These are phyloP conservation scores for Sungouiozyma intestinalis DNA, from an alignment of 805 yeast genomes.

Conservation along the genomic window DNA sequence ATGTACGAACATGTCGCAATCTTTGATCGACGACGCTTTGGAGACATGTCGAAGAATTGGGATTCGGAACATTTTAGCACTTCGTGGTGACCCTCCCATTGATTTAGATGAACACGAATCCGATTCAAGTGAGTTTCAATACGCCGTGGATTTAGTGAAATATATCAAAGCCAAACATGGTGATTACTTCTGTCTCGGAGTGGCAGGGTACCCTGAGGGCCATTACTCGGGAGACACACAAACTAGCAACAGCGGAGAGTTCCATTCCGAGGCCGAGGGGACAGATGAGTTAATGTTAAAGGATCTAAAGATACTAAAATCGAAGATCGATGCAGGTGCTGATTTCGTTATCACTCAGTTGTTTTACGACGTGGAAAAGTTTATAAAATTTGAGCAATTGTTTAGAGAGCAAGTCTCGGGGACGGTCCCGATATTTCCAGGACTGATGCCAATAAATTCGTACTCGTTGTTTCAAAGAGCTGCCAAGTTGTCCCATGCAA, in stretches of 20 bases:
- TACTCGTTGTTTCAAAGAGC: slow-evolving; percentile 76
- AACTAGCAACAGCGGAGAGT: slow-evolving; percentile 27
- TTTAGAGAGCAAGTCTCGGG: slow-evolving; percentile 35
- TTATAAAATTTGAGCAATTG: slow-evolving; percentile 49
- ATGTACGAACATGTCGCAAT: slow-evolving; percentile 82
- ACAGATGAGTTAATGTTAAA: slow-evolving; percentile 24
- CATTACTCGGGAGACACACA: slow-evolving; percentile 31
- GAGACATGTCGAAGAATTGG: slow-evolving; percentile 63
- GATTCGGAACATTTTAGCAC: slow-evolving; percentile 77
- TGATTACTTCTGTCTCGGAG: slow-evolving; percentile 85
- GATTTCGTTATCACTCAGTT: slow-evolving; percentile 86
- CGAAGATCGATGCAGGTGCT: slow-evolving; percentile 89
- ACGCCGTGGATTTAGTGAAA: slow-evolving; percentile 78
- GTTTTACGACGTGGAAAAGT: slow-evolving; percentile 79
- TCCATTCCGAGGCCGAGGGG: too few relatives aligned
- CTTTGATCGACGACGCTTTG: slow-evolving; percentile 71
- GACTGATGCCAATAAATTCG: slow-evolving; percentile 85
- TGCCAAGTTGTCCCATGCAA: slow-evolving; percentile 78
- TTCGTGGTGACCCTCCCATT: slow-evolving; percentile 93
- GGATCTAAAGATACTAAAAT: slow-evolving; percentile 72
- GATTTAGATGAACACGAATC: slow-evolving; percentile 31
- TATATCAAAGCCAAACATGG: slow-evolving; percentile 66
- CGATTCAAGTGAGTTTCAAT: slow-evolving; percentile 46
- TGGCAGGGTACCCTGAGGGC: slow-evolving; percentile 97
- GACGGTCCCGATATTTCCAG: slow-evolving; percentile 63